Evolutionary conservation across 257 asterid genomes (phyloP).

Genomic region (Nicotiana sylvestris): DNA sequence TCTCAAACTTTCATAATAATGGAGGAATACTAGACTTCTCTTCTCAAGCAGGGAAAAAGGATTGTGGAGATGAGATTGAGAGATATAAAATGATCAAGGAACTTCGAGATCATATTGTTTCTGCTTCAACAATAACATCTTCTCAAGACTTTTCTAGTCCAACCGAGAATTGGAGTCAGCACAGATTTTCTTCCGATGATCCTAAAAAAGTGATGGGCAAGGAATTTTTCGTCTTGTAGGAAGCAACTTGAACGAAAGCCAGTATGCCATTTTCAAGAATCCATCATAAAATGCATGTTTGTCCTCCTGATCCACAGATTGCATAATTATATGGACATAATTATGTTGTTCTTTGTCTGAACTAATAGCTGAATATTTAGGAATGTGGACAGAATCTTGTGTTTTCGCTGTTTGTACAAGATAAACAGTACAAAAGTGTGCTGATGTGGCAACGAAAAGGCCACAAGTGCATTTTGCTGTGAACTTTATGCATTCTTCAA

Average conservation of each 20-base stretch:
- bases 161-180: conserved; percentile 22
- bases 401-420: conserved; percentile 26
- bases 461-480: conserved; percentile 13
- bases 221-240: conserved; percentile 35
- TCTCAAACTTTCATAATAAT: conserved; percentile 25
- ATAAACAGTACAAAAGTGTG: conserved; percentile 42
- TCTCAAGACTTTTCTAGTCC: conserved; percentile 45
- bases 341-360: conserved; percentile 12
- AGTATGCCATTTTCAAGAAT: neutral
- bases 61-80: conserved; percentile 62
- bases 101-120: conserved; percentile 72
- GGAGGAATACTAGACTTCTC: conserved; percentile 42
- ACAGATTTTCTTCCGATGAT: conserved; percentile 37
- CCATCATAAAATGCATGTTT: conserved; percentile 18
- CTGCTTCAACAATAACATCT: conserved; percentile 47
- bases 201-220: conserved; percentile 32
- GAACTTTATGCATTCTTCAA: neutral
- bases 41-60: conserved; percentile 52
- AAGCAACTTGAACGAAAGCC: conserved; percentile 20
- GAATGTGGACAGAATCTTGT: conserved; percentile 39
- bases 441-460: conserved; percentile 25
- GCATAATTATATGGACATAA: neutral
- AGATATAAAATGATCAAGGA: conserved; percentile 79
- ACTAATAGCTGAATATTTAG: neutral
- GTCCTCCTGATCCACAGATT: neutral